phyloP scores from a whole-genome alignment of 2,329 filamentous ascomycete genomes.

The Amauroascus verrucosus region DNA sequence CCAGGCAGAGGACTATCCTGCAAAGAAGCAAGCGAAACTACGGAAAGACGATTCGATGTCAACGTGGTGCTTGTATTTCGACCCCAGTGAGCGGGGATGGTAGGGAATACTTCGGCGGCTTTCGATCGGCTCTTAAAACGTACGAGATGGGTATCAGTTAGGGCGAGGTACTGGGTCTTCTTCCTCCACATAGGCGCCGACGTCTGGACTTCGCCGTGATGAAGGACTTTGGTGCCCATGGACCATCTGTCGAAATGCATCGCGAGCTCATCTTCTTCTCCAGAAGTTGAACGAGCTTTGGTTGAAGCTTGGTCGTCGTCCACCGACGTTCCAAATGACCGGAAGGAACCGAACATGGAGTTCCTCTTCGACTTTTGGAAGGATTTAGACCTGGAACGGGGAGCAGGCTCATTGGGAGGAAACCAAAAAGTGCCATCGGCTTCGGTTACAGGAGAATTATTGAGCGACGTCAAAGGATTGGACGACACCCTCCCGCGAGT shows the following conservation, averaged over 20 bases:
- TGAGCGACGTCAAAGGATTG: neutral
- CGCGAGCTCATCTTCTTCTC: conserved; percentile 37
- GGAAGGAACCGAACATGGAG: conserved; percentile 52
- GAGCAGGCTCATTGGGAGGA: neutral
- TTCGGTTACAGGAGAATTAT: neutral
- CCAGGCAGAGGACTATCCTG: conserved; percentile 45
- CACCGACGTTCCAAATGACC: conserved; percentile 40
- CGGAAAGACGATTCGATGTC: conserved; percentile 42
- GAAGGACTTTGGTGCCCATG: conserved; percentile 42
- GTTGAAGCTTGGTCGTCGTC: conserved; percentile 40
- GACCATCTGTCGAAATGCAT: conserved; percentile 5
- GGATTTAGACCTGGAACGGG: conserved; percentile 21
- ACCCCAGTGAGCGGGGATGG: conserved; percentile 35
- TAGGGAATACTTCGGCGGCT: conserved; percentile 53
- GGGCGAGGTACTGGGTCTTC: conserved; percentile 62
- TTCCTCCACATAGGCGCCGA: conserved; percentile 60
- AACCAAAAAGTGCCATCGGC: neutral
- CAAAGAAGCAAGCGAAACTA: conserved; percentile 50
- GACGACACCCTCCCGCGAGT: conserved; percentile 3
- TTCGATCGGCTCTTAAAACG: conserved; percentile 59
- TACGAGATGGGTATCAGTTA: conserved; percentile 58
- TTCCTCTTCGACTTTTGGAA: conserved; percentile 37
- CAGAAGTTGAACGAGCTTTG: conserved; percentile 43
- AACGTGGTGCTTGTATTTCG: conserved; percentile 26
- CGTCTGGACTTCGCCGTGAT: conserved; percentile 61